These are phyloP conservation scores for Myriosclerotinia curreyana DNA, from an alignment of 2,329 filamentous ascomycete genomes.

Conservation along the genomic window DNA sequence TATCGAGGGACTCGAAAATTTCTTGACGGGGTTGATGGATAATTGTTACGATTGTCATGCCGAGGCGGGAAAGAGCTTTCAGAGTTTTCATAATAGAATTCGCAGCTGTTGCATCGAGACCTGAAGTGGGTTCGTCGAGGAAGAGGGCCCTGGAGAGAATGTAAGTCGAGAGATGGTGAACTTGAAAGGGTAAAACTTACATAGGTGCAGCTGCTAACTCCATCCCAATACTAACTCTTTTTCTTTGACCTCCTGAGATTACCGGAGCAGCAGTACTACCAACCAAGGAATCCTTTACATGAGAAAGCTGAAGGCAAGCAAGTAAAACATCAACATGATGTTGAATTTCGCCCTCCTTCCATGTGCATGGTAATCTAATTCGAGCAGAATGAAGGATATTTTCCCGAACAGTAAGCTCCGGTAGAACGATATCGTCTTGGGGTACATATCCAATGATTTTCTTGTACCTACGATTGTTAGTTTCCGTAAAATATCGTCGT, in stretches of 20 bases:
- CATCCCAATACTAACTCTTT: conserved; percentile 61
- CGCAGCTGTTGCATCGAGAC: conserved; percentile 60
- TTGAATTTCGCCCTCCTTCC: conserved; percentile 49
- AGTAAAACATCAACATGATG: conserved; percentile 56
- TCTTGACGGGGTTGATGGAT: conserved; percentile 55
- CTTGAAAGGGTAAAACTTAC: not conserved
- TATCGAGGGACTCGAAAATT: conserved; percentile 57
- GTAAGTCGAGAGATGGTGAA: not conserved
- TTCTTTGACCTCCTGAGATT: conserved; percentile 59
- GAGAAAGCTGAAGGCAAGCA: conserved; percentile 47
- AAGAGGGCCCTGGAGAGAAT: conserved; percentile 47
- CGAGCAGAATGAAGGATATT: conserved; percentile 59
- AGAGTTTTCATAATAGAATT: conserved; percentile 62
- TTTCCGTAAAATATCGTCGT: not conserved
- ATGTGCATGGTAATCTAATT: conserved; percentile 51
- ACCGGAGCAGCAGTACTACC: conserved; percentile 59
- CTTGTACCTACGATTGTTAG: conserved; percentile 46
- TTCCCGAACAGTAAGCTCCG: conserved; percentile 59
- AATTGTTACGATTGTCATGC: conserved; percentile 54
- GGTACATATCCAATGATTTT: conserved; percentile 61
- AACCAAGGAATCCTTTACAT: conserved; percentile 46
- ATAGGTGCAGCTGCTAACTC: conserved; percentile 56
- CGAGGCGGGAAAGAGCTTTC: conserved; percentile 55
- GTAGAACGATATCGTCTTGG: conserved; percentile 58
- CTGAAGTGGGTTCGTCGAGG: conserved; percentile 59